Conservation (phyloP, 768 basidiomycete genomes). For the Hirschioporus abietinus region DNA sequence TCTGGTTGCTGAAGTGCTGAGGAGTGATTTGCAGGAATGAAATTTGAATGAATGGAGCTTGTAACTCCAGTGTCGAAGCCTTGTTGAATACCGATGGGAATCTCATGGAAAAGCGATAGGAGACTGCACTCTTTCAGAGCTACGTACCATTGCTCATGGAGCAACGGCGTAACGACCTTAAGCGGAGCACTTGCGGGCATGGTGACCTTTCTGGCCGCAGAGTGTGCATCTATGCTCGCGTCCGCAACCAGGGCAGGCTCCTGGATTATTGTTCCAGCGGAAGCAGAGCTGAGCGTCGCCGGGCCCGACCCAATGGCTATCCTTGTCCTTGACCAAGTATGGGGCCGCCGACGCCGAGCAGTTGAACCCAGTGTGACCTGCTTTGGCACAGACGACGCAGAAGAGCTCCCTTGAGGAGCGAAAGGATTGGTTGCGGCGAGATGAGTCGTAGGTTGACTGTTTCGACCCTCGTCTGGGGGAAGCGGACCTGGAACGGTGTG, state of each 20-base stretch:
- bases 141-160: not conserved
- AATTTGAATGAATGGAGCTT: conserved; percentile 2
- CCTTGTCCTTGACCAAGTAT: not conserved
- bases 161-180: not conserved
- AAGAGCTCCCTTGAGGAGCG: not conserved
- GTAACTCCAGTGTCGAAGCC: not conserved
- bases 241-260: not conserved
- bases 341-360: not conserved
- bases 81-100: not conserved
- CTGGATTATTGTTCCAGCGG: not conserved
- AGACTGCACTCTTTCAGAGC: not conserved
- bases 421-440: not conserved
- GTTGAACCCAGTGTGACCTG: not conserved
- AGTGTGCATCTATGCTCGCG: not conserved
- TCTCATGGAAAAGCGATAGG: not conserved
- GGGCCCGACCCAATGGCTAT: not conserved
- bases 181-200: not conserved
- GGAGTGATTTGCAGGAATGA: conserved; percentile 2
- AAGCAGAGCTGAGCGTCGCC: not conserved
- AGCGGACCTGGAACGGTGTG: too few species aligned
- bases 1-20: too few species aligned
- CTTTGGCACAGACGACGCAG: not conserved
- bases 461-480: too few species aligned
- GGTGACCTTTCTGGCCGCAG: too few species aligned
- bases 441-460: not conserved